Percentiles rank a stretch among this genome's conserved stretches.
Evolutionary conservation across 106 monocot genomes (phyloP).

Genomic region (Dendrobium nobile): DNA sequence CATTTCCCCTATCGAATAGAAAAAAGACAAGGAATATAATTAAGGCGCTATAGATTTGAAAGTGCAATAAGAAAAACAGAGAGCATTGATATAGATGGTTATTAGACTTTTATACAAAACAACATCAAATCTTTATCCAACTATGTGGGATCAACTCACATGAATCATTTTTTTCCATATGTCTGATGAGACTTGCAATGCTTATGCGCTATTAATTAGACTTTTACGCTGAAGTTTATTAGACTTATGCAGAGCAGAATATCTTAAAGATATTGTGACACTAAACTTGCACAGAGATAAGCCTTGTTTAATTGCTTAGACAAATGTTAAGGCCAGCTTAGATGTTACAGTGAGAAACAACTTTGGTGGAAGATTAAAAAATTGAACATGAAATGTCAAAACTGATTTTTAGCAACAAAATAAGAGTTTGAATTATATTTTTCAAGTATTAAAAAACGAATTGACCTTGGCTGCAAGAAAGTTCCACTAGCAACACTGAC

Average conservation of each 20-base stretch:
- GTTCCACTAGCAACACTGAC: constrained; percentile 74
- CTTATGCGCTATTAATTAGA: too few relatives aligned
- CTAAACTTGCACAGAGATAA: background rate
- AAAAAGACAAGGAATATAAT: background rate
- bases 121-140: too few relatives aligned
- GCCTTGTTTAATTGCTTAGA: background rate
- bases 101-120: too few relatives aligned
- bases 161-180: too few relatives aligned
- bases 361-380: background rate
- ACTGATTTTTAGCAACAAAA: background rate
- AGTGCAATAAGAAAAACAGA: background rate
- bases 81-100: background rate
- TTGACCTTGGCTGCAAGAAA: constrained; percentile 93
- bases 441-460: background rate
- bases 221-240: too few relatives aligned
- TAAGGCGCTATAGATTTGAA: background rate
- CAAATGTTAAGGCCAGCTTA: background rate
- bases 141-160: too few relatives aligned
- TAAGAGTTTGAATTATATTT: background rate
- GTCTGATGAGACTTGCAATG: too few relatives aligned
- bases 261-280: background rate
- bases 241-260: too few relatives aligned
- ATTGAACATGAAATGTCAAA: too few relatives aligned
- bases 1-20: background rate
- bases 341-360: background rate